Base-by-base conservation (phyloP, 352 stramenopile species). In the Aphanomyces stellatus region DNA sequence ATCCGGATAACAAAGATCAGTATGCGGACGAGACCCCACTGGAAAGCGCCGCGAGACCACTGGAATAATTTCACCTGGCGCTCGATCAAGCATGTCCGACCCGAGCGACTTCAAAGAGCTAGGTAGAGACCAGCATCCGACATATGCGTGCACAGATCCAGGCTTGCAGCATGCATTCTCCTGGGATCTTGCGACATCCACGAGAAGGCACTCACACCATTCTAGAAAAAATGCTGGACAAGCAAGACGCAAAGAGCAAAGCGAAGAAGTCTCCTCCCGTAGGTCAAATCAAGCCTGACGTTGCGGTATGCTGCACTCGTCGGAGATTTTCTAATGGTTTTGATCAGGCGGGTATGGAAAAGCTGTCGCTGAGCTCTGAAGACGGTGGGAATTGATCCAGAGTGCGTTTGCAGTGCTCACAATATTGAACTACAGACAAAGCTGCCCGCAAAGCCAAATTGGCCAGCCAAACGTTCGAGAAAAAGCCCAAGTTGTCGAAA, bases 401-500 rank as follows among this genome's bases (percentile, higher is more conserved):
- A 55, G 15, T 6, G 15, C 4, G 13, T 22, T n/a, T 31, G 60
- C 33, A 25, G 17, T 33, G 15, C 25, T 27, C 4, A 5, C 28
- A 19, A 8, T 3, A 49, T 41, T n/a, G n/a, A n/a, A n/a, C n/a
- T 17, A 34, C 24, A 67, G 60, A 67, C 22, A 67, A 67, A 28
- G 49, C 60, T 22, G 31, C 49, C 43, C 11, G 37, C 6, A 57
- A 57, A 53, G 60, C 40, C 27, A 67, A 68, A 67, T 28, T 59
- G 37, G 60, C 40, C 15, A 56, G 11, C 25, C 53, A 70, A 53
- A 64, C 53, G 11, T 70, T 65, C 27, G 53, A 64, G 25, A 70
- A 70, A 28, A 70, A 70, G 25, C n/a, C 63, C 6, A 97, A 98
- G 74, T 71, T 97, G 30, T 88, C 70, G 62, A 98, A 98, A 71